These are phyloP conservation scores for Coprinellus aureogranulatus DNA, from an alignment of 768 basidiomycete genomes.

Conservation along the genomic window DNA sequence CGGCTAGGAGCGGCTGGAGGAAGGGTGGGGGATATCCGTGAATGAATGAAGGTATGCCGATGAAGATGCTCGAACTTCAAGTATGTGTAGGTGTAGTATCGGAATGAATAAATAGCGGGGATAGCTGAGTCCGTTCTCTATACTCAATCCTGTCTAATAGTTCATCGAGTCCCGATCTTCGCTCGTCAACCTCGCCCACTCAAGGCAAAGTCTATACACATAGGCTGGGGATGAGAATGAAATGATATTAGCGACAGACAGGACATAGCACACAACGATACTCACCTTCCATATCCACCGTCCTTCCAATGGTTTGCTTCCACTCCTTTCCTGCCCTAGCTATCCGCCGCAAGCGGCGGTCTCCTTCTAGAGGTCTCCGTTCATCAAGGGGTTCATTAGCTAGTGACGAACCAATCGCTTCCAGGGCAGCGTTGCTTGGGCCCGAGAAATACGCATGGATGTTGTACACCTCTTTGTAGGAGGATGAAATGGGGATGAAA, in stretches of 20 bases:
- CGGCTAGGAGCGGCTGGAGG: too few relatives aligned
- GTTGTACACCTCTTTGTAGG: constrained; percentile 92
- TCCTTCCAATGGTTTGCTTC: constrained; percentile 80
- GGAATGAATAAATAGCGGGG: too few relatives aligned
- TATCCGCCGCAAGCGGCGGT: constrained; percentile 72
- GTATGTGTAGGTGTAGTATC: too few relatives aligned
- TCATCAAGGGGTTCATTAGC: constrained; percentile 24
- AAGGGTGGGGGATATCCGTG: too few relatives aligned
- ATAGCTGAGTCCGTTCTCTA: too few relatives aligned
- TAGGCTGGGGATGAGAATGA: constrained; percentile 44
- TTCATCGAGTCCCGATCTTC: constrained; percentile 81
- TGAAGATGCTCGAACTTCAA: too few relatives aligned
- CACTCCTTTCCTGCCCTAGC: constrained; percentile 91
- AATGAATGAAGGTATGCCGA: too few relatives aligned
- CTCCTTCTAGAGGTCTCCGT: constrained; percentile 54
- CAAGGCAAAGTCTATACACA: constrained; percentile 82
- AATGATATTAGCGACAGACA: background rate
- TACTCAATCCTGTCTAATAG: constrained; percentile 10
- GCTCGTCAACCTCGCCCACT: constrained; percentile 82
- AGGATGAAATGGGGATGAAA: constrained; percentile 86
- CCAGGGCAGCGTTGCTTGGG: constrained; percentile 58
- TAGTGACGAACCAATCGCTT: constrained; percentile 9
- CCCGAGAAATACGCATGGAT: constrained; percentile 93
- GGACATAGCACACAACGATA: constrained; percentile 9
- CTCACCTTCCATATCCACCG: constrained; percentile 90